phyloP scores from a whole-genome alignment of 2,329 filamentous ascomycete species.

The Penicillium thymicola region DNA sequence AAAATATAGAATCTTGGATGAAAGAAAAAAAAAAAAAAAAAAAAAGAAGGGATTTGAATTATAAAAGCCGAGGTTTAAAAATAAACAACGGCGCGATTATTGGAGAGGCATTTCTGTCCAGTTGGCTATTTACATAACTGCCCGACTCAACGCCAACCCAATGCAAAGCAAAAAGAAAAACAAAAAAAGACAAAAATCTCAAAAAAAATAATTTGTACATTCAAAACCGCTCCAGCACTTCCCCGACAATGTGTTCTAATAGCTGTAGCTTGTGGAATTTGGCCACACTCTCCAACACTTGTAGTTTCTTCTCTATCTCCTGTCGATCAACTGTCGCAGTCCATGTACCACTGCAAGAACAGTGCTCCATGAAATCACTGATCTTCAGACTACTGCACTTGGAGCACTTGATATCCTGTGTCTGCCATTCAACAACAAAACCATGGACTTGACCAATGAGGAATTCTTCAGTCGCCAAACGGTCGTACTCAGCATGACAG shows the following conservation, averaged over 20 bases:
- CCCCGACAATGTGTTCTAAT: slow-evolving; percentile 70
- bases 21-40: not conserved
- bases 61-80: not conserved
- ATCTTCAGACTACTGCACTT: slow-evolving; percentile 65
- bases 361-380: slow-evolving; percentile 97
- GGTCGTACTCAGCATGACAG: slow-evolving; percentile 72
- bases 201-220: not conserved
- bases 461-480: slow-evolving; percentile 78
- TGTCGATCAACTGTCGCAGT: slow-evolving; percentile 64
- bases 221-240: slow-evolving; percentile 48
- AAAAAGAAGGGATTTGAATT: not conserved
- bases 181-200: not conserved
- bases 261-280: slow-evolving; percentile 77
- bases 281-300: slow-evolving; percentile 71
- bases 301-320: slow-evolving; percentile 63
- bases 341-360: slow-evolving; percentile 88
- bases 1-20: not conserved
- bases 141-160: not conserved
- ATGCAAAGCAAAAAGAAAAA: not conserved
- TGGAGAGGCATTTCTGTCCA: not conserved
- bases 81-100: not conserved
- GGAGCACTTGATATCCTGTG: slow-evolving; percentile 84
- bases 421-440: slow-evolving; percentile 73
- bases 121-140: not conserved
- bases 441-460: slow-evolving; percentile 74